These are phyloP conservation scores for Aspergillus kassunensis DNA, from an alignment of 495 filamentous ascomycete species.

Conservation along the genomic window DNA sequence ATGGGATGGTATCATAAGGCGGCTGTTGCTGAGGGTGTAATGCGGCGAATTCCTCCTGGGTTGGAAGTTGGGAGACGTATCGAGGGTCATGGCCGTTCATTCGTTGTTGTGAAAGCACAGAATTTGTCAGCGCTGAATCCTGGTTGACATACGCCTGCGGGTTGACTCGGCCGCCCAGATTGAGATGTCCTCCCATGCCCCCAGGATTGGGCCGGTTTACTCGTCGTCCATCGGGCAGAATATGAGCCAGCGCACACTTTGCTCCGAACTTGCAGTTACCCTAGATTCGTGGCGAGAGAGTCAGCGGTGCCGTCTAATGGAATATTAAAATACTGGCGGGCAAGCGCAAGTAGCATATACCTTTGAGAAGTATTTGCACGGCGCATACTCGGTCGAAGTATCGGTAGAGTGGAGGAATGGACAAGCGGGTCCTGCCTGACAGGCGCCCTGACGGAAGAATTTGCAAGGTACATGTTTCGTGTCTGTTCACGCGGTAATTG, in stretches of 20 bases:
- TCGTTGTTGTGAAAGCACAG: constrained; percentile 70
- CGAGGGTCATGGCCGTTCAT: constrained; percentile 45
- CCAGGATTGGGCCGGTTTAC: constrained; percentile 63
- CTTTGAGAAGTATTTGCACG: constrained; percentile 98
- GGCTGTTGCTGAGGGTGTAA: constrained; percentile 39
- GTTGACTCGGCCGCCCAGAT: constrained; percentile 69
- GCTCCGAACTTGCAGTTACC: constrained; percentile 99
- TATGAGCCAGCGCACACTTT: constrained; percentile 94
- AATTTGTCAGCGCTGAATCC: constrained; percentile 78
- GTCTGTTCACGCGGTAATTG: constrained; percentile 51
- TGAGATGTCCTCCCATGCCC: constrained; percentile 51
- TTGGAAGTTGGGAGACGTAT: constrained; percentile 34
- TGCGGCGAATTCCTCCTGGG: constrained; percentile 43
- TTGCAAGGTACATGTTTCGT: constrained; percentile 98
- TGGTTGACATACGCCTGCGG: constrained; percentile 58
- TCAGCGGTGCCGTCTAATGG: background rate
- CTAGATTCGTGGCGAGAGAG: constrained; percentile 39
- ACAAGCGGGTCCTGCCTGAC: constrained; percentile 92
- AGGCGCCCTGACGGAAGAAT: constrained; percentile 94
- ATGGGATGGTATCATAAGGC: constrained; percentile 57
- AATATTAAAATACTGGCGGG: no score
- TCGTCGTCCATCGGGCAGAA: constrained; percentile 86
- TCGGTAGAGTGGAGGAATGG: constrained; percentile 92
- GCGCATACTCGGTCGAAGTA: constrained; percentile 70
- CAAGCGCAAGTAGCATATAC: constrained; percentile 39